Percentiles rank a stretch among this genome's conserved stretches.
Evolutionary conservation across 768 basidiomycete species (phyloP).

Genomic region (Lactarius pseudohatsudake): DNA sequence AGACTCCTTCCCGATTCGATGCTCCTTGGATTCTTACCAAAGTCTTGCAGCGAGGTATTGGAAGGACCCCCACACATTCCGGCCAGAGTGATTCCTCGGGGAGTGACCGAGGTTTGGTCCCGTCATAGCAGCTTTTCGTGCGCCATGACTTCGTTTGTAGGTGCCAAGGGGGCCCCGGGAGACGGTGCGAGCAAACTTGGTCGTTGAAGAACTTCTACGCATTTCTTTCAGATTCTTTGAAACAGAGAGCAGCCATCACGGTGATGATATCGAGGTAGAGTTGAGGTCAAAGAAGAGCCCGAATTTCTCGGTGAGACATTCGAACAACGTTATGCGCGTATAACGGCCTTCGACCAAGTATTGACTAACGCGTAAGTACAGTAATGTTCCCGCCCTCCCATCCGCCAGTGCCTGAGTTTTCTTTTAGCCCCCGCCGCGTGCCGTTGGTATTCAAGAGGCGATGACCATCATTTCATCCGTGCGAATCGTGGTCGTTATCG

Average conservation of each 20-base stretch:
- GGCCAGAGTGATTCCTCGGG: constrained; percentile 38
- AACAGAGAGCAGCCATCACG: constrained; percentile 47
- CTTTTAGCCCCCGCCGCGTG: constrained; percentile 25
- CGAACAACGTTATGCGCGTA: constrained; percentile 40
- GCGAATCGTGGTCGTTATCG: no score
- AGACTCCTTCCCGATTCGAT: no score
- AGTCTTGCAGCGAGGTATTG: constrained; percentile 49
- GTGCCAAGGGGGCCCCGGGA: constrained; percentile 29
- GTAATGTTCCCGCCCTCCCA: no score
- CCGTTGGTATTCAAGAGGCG: constrained; percentile 30
- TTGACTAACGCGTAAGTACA: not conserved
- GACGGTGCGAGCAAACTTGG: no score
- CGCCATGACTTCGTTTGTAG: constrained; percentile 4
- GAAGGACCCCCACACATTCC: constrained; percentile 51
- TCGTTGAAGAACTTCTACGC: not conserved
- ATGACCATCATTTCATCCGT: not conserved
- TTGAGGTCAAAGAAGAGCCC: constrained; percentile 50
- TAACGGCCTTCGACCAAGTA: not conserved
- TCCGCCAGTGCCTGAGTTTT: not conserved
- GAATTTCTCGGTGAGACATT: constrained; percentile 46
- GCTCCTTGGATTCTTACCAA: no score
- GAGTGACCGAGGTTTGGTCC: constrained; percentile 30
- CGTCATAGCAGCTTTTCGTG: not conserved
- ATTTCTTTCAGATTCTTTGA: constrained; percentile 44
- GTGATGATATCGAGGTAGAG: constrained; percentile 46